Evolutionary conservation across 2,329 filamentous ascomycete species (phyloP).

Genomic region (Colletotrichum coccodes): DNA sequence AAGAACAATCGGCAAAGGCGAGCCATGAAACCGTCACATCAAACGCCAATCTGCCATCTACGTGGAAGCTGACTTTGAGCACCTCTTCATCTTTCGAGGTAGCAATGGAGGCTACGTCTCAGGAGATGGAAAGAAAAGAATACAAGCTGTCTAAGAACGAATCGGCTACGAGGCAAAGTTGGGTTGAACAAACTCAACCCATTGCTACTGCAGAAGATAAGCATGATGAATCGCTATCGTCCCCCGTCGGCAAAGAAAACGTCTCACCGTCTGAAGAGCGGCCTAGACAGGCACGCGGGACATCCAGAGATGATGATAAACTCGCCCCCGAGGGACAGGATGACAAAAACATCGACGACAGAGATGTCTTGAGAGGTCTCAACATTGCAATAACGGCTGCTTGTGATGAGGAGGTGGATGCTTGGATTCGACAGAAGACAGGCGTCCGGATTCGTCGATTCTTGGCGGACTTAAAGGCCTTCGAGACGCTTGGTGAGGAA

Average conservation of each 20-base stretch:
- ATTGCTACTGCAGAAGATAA: neutral
- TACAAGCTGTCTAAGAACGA: slow-evolving; percentile 13
- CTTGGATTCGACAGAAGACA: slow-evolving; percentile 60
- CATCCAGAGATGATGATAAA: slow-evolving; percentile 27
- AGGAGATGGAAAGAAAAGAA: slow-evolving; percentile 39
- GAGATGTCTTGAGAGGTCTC: slow-evolving; percentile 64
- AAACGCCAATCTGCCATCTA: slow-evolving; percentile 41
- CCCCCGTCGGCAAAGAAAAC: neutral
- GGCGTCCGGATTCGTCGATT: slow-evolving; percentile 65
- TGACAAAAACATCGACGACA: slow-evolving; percentile 54
- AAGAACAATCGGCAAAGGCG: neutral
- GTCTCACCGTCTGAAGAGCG: neutral
- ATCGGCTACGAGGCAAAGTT: neutral
- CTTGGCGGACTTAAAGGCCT: slow-evolving; percentile 62
- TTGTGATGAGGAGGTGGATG: slow-evolving; percentile 64
- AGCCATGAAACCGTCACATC: neutral
- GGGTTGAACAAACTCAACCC: neutral
- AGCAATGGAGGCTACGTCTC: slow-evolving; percentile 42
- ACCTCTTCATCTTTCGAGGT: slow-evolving; percentile 43
- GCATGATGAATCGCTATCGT: neutral
- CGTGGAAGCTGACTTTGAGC: slow-evolving; percentile 40
- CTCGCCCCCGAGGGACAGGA: slow-evolving; percentile 42
- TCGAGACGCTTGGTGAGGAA: slow-evolving; percentile 55
- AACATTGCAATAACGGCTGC: slow-evolving; percentile 66
- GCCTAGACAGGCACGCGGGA: neutral